Conservation (phyloP, 306 rosid genomes). For the Cucumis hystrix region DNA sequence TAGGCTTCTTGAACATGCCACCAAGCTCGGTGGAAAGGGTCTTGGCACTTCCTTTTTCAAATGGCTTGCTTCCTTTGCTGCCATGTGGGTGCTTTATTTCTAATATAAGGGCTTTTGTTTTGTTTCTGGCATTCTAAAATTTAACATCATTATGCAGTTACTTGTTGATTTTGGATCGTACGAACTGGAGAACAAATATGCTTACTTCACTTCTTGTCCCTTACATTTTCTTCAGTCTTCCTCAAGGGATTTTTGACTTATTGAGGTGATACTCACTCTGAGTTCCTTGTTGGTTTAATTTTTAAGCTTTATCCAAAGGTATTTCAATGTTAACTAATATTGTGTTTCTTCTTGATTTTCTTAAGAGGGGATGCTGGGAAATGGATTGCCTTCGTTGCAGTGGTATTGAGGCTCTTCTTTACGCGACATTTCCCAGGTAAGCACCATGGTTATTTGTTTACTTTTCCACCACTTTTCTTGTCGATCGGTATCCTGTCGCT, state of each 20-base stretch:
- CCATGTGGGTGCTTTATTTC: conserved; percentile 24
- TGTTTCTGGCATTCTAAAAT: neutral
- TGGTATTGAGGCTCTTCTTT: conserved; percentile 78
- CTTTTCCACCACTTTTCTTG: neutral
- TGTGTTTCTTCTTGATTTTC: neutral
- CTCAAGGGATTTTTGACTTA: conserved; percentile 38
- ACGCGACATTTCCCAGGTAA: conserved; percentile 75
- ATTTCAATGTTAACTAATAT: neutral
- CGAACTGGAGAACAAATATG: conserved; percentile 89
- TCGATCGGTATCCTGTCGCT: too few species aligned
- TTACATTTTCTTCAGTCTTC: conserved; percentile 79
- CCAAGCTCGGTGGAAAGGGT: conserved; percentile 32
- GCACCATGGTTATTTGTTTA: neutral
- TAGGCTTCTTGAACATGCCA: conserved; percentile 29
- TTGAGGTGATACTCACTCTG: conserved; percentile 33
- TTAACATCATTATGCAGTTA: conserved; percentile 32
- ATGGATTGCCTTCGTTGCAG: conserved; percentile 70
- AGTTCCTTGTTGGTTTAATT: neutral
- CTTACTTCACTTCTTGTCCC: conserved; percentile 75
- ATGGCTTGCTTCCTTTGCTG: conserved; percentile 51
- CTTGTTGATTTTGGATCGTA: conserved; percentile 73
- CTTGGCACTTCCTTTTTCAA: conserved; percentile 35
- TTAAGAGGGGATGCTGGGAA: conserved; percentile 66
- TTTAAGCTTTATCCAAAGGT: neutral
- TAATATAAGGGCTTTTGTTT: neutral